Evolutionary conservation across 1,139 yeast species (phyloP), one percentile per base, ranked within the genome.

Genomic region (Spencermartinsiella ligniputridi): DNA sequence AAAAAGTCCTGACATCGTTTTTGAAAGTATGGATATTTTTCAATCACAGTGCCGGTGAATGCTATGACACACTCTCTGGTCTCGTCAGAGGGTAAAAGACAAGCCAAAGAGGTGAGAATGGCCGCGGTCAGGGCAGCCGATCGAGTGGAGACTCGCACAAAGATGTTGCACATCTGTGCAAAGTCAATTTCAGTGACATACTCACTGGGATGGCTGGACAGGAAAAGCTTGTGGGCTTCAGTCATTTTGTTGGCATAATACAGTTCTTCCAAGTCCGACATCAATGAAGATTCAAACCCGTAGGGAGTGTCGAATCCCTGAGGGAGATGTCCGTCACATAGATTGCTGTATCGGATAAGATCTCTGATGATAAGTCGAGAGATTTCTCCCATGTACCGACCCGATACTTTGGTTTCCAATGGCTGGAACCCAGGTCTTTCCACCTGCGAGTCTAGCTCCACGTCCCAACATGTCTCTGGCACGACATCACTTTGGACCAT

Each of bases 41-140:
- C 96, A 41, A 88, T 81, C 47, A 88, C 89, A 3, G 95, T 81
- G 17, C 97, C 97, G 58, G 87, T 94, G 54, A 86, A 87, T 40
- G 95, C 95, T 51, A 88, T 77, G 60, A 85, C 49, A 39, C 55
- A 49, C 21, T 35, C 24, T n/a, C 42, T 37, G 12, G 22, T 25
- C 12, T 35, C 27, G 8, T 42, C 35, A 24, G 41, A 24, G 9
- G 45, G 39, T 39, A 49, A 37, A 17, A 51, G 42, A 21, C 40
- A 39, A 4, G 58, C 57, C 34, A 65, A 52, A 3, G 68, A 60
- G 6, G 94, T 85, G 50, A 88, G 71, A 45, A 95, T 92, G 38
- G 87, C 82, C 11, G 96, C 88, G 3, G 94, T 76, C 50, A 87
- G 71, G 51, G 78, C 81, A 1, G 95, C 95, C 15, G 95, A 86